Conservation (phyloP, 352 stramenopile species). For the Peronospora belbahrii region DNA sequence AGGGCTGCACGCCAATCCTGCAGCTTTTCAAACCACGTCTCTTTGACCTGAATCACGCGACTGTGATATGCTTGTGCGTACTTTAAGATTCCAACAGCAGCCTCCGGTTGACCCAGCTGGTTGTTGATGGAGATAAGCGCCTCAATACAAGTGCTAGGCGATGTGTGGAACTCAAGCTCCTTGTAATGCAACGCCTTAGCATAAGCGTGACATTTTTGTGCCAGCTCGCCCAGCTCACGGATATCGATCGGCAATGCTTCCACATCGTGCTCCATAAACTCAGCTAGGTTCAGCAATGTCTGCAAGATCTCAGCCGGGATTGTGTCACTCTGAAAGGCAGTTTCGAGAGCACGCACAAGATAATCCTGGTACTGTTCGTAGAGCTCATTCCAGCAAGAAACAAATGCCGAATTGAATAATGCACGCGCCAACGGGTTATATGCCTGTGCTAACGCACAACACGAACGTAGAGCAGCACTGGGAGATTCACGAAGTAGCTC, state of each 20-base stretch:
- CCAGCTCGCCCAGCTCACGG: conserved; percentile 89
- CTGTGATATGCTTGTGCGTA: conserved; percentile 79
- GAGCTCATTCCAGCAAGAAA: conserved; percentile 98
- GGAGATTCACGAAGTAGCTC: conserved; percentile 95
- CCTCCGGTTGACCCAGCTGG: conserved; percentile 93
- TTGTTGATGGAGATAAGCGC: conserved; percentile 98
- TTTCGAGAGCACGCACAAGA: conserved; percentile 90
- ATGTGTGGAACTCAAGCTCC: conserved; percentile 93
- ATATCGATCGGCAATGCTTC: conserved; percentile 95
- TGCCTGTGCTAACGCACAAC: conserved; percentile 90
- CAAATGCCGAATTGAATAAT: conserved; percentile 97
- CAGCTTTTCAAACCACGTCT: conserved; percentile 97
- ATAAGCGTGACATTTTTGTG: conserved; percentile 95
- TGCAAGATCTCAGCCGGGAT: conserved; percentile 96
- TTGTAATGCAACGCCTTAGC: conserved; percentile 95
- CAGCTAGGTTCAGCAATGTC: conserved; percentile 93
- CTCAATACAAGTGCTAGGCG: conserved; percentile 94
- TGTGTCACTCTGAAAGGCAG: conserved; percentile 88
- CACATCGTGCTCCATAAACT: conserved; percentile 99
- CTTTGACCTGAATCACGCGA: conserved; percentile 85
- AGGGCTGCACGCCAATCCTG: conserved; percentile 95
- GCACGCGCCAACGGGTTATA: conserved; percentile 95
- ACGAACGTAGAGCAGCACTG: conserved; percentile 89
- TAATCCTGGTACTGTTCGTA: conserved; percentile 90
- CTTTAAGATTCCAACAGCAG: conserved; percentile 95